Evolutionary conservation across 164 flowering plant genomes (phyloP).

Genomic region (Aristolochia californica): DNA sequence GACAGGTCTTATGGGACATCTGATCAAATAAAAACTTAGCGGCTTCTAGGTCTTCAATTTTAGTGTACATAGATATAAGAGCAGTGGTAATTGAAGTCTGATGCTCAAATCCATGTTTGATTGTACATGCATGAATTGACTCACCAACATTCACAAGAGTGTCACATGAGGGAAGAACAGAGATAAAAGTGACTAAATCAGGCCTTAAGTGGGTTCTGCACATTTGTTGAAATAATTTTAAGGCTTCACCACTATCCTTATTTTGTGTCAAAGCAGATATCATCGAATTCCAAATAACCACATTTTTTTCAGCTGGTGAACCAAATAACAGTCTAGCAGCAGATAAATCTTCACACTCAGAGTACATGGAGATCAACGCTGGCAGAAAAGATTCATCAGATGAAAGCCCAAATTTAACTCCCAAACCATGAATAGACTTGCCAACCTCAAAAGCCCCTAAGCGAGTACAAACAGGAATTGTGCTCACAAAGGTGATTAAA

Average conservation of each 20-base stretch:
- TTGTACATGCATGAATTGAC: constrained; percentile 16
- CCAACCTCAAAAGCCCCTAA: constrained; percentile 8
- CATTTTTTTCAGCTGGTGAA: constrained; percentile 9
- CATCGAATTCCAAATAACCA: constrained; percentile 20
- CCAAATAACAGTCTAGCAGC: constrained; percentile 10
- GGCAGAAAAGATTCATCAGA: constrained; percentile 11
- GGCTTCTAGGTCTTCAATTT: constrained; percentile 10
- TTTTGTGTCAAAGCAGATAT: constrained; percentile 17
- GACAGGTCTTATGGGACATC: constrained; percentile 9
- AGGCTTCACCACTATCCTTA: constrained; percentile 12
- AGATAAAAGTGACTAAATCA: constrained; percentile 13
- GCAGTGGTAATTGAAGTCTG: constrained; percentile 12
- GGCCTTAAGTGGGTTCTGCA: constrained; percentile 5
- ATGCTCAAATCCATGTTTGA: constrained; percentile 15
- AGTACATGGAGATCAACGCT: constrained; percentile 17
- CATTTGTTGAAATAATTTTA: constrained; percentile 13
- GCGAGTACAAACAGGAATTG: constrained; percentile 13
- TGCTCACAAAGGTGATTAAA: constrained; percentile 15
- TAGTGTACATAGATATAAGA: constrained; percentile 17
- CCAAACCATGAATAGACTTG: constrained; percentile 11
- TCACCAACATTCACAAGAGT: constrained; percentile 9
- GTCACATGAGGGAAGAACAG: constrained; percentile 16
- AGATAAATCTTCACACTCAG: constrained; percentile 8
- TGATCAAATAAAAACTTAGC: constrained; percentile 8
- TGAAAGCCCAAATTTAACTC: constrained; percentile 13